Conservation (phyloP, 2,329 filamentous ascomycete species). For the Hyphodiscus sp. region DNA sequence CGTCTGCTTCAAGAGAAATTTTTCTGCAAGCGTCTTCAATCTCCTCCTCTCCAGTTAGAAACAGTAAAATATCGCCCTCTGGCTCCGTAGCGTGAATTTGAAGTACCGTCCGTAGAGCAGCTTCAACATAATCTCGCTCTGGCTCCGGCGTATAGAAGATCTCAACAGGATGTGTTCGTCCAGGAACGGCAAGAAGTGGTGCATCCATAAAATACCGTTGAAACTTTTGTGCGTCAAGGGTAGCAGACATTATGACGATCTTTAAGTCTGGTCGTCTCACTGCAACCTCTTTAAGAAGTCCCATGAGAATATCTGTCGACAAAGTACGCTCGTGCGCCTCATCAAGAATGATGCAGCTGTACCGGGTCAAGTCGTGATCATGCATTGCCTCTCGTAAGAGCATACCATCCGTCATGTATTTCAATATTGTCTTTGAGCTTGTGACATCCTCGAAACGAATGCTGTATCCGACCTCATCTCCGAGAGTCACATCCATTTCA, state of each 20-base stretch:
- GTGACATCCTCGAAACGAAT: conserved; percentile 98
- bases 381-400: conserved; percentile 94
- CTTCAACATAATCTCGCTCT: conserved; percentile 94
- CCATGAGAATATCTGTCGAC: conserved; percentile 96
- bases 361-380: conserved; percentile 83
- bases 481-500: conserved; percentile 89
- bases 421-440: conserved; percentile 79
- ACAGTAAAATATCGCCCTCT: conserved; percentile 88
- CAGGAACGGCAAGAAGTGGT: conserved; percentile 86
- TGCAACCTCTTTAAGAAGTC: conserved; percentile 85
- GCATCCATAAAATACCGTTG: conserved; percentile 96
- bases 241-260: conserved; percentile 98
- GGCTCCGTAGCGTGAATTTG: conserved; percentile 93
- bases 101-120: conserved; percentile 85
- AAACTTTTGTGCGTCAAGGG: conserved; percentile 95
- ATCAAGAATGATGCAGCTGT: conserved; percentile 97
- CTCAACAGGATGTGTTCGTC: conserved; percentile 92
- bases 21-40: conserved; percentile 96
- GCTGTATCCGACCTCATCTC: conserved; percentile 95
- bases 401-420: conserved; percentile 99
- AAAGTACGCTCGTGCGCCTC: conserved; percentile 97
- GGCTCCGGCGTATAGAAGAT: conserved; percentile 98
- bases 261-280: conserved; percentile 81
- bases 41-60: conserved; percentile 96
- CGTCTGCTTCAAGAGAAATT: conserved; percentile 83